Conservation (phyloP, 2,329 filamentous ascomycete genomes). For the Xylaria polymorpha region DNA sequence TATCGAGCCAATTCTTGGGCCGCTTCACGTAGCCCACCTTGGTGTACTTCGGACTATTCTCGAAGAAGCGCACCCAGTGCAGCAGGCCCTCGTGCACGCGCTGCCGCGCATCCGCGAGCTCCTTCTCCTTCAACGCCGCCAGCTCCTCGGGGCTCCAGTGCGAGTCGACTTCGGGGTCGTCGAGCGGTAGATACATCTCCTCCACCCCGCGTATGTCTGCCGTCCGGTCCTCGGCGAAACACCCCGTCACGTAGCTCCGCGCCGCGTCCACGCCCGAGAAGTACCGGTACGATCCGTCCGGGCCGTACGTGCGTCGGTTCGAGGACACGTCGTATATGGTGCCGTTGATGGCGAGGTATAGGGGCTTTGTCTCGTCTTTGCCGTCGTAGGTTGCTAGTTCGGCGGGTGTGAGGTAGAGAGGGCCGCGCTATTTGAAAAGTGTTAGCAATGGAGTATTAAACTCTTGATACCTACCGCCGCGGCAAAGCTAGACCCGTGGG, state of each 20-base stretch:
- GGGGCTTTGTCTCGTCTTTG: conserved; percentile 75
- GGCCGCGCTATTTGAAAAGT: conserved; percentile 62
- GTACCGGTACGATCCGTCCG: conserved; percentile 86
- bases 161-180: conserved; percentile 71
- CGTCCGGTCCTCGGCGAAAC: conserved; percentile 86
- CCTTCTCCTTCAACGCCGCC: conserved; percentile 66
- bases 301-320: conserved; percentile 77
- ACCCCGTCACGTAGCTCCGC: conserved; percentile 91
- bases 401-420: conserved; percentile 77
- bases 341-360: conserved; percentile 91
- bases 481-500: neutral
- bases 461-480: neutral
- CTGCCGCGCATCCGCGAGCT: conserved; percentile 71
- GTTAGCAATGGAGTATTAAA: conserved; percentile 23
- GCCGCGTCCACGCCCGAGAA: conserved; percentile 90
- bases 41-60: conserved; percentile 81
- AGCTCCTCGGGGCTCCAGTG: conserved; percentile 67
- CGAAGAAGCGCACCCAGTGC: conserved; percentile 89
- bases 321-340: conserved; percentile 86
- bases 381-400: conserved; percentile 84
- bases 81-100: conserved; percentile 74
- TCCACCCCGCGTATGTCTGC: conserved; percentile 89
- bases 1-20: conserved; percentile 70
- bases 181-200: conserved; percentile 79
- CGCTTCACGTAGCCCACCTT: conserved; percentile 80